Evolutionary conservation across 1,139 yeast species (phyloP).

Genomic region (Geotrichum phurueaensis): DNA sequence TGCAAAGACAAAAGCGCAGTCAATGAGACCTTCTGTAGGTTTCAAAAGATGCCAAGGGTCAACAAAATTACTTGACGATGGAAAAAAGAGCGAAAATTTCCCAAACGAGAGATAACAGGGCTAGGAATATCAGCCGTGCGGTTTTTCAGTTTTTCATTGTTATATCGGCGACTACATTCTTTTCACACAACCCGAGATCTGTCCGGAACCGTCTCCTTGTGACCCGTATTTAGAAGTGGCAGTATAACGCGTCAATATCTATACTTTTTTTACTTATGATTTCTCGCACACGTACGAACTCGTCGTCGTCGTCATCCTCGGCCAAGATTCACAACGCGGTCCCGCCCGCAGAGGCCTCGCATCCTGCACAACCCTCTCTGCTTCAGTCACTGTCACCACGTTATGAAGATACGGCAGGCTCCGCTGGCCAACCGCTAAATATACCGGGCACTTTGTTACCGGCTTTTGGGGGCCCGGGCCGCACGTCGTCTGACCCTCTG

Average conservation of each 20-base stretch:
- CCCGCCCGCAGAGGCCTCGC: background rate
- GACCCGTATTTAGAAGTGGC: constrained; percentile 7
- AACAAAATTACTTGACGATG: background rate
- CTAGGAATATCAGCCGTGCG: background rate
- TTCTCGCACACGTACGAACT: constrained; percentile 30
- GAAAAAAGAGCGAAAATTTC: background rate
- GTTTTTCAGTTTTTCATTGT: background rate
- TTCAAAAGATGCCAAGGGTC: background rate
- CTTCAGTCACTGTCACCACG: background rate
- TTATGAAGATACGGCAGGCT: constrained; percentile 10
- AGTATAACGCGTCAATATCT: constrained; percentile 15
- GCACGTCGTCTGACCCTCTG: constrained; percentile 20
- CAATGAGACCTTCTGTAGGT: background rate
- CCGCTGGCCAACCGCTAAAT: constrained; percentile 20
- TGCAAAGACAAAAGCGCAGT: background rate
- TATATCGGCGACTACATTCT: background rate
- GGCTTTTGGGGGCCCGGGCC: constrained; percentile 20
- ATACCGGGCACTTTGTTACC: background rate
- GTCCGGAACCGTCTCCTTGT: background rate
- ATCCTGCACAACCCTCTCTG: background rate
- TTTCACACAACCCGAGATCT: background rate
- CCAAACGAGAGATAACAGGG: background rate
- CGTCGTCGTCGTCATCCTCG: constrained; percentile 28
- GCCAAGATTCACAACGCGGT: constrained; percentile 9
- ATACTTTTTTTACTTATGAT: background rate